Evolutionary conservation across 2,329 filamentous ascomycete species (phyloP), one percentile per base, ranked within the genome.

Genomic region (Aureobasidium leucospermi): DNA sequence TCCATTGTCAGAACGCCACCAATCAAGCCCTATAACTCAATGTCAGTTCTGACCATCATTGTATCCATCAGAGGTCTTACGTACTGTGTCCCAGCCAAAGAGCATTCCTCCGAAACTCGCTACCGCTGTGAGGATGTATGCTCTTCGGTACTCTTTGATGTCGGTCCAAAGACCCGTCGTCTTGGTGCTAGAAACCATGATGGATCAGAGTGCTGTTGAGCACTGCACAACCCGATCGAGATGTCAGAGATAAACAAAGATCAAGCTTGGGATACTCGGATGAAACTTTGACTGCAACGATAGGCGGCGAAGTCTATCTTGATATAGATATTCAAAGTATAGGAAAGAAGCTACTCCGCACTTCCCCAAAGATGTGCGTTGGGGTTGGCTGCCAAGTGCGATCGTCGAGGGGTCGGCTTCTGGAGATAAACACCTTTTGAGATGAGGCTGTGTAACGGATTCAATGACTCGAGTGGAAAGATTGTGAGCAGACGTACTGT

Each of bases 51-150:
- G 11, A 11, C 6, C 15, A 23, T 9, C 15, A 16, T 11, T 23
- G 16, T 15, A 45, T 15, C 9, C 36, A 1, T 51, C 11, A 8
- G 47, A 28, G 7, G 29, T 32, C 15, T n/a, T 8, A 51, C 47
- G 13, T 41, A 49, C 43, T 4, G 70, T 73, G 39, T 73, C 71
- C 71, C 71, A 73, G 16, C 72, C 70, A 51, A 71, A 73, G 7
- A 72, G 60, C 71, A 74, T 73, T 19, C 74, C 75, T 29, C 75
- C 75, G 63, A 77, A 76, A 1, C 70, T 72, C 5, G 74, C 73
- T n/a, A 76, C 70, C 0, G 69, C 70, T 0, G 75, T 76, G 13
- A 77, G 70, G 23, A 73, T 34, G 59, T 77, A 76, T 6, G 72
- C 70, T 43, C 68, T 67, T 8, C 74, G 70, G 58, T 77, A 73